Base-by-base conservation (phyloP, 129 eudicot genomes). In the Kitagawia praeruptora region DNA sequence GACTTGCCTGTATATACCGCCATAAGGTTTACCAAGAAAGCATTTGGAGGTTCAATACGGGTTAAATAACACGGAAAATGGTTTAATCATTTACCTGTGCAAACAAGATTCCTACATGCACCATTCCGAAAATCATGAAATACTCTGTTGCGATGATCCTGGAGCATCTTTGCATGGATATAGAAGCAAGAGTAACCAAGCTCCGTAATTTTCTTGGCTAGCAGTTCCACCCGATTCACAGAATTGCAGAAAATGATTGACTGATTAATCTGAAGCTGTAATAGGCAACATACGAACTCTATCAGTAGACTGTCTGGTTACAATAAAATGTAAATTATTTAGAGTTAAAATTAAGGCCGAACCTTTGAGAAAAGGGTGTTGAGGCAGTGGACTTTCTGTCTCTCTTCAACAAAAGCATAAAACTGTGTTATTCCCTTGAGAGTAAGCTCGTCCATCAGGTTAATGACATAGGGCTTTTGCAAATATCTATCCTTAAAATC, bases 71-170 rank as follows among this genome's bases (percentile, higher is more conserved):
- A 19, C 2, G 41, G 48, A 39, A 70, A 23, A 39, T 72, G 46
- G 76, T 45, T 44, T 25, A 14, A 12, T 44, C 10, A 56, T 16
- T 41, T 66, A 76, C 80, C 84, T 25, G 80, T 81, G 73, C 84
- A 76, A 1, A 81, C 84, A 28, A 81, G 80, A 75, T 81, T 81
- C 28, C 80, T 81, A 79, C 80, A 81, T 56, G 84, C 84, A 46
- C 84, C 84, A 81, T 76, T 81, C 1, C 84, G 74, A 63, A 81
- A 81, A 69, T 81, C 80, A 81, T 81, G 84, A 75, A 81, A 81
- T 75, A 81, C 84, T 66, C 84, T 81, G 69, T 81, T 81, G 37
- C 80, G 84, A 76, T 81, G 84, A 81, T 81, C 83, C 49, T 81
- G 83, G 25, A 81, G 79, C 83, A 81, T 81, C 79, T 81, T 81